Conservation (phyloP, 495 filamentous ascomycete genomes). For the Cladorrhinum samala region DNA sequence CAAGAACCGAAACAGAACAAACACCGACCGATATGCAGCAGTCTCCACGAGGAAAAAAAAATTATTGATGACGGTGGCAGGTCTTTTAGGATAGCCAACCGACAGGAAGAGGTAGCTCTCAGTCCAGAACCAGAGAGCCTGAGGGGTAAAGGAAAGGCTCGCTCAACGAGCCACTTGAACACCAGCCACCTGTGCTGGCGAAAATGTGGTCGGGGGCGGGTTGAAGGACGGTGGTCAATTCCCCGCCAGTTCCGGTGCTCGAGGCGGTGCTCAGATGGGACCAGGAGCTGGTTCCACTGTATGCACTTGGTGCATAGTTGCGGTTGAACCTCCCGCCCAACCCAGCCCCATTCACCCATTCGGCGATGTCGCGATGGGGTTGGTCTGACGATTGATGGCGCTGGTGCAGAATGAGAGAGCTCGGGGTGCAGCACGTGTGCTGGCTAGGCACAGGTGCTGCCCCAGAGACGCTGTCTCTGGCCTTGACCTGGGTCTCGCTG, state of each 20-base stretch:
- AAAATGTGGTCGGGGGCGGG: background rate
- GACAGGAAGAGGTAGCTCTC: background rate
- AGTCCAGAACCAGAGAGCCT: background rate
- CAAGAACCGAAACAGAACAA: too few relatives aligned
- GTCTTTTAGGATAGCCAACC: background rate
- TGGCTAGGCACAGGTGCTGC: too few relatives aligned
- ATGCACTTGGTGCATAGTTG: background rate
- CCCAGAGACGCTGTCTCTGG: background rate
- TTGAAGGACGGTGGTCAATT: background rate
- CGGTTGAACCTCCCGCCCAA: slow-evolving; percentile 1
- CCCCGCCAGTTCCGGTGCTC: background rate
- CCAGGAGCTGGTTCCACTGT: background rate
- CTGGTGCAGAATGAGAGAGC: background rate
- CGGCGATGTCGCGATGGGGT: slow-evolving; percentile 1
- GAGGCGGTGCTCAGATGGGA: background rate
- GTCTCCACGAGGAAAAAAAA: too few relatives aligned
- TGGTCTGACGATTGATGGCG: slow-evolving; percentile 1
- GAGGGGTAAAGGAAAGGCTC: background rate
- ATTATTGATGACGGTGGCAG: too few relatives aligned
- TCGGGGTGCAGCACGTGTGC: too few relatives aligned
- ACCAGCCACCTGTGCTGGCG: background rate
- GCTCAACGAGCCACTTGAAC: background rate
- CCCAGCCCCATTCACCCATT: slow-evolving; percentile 12
- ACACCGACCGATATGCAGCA: too few relatives aligned
- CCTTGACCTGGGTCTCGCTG: slow-evolving; percentile 5